Percentiles rank a stretch among this genome's conserved stretches.
Conservation (phyloP, 169 alveolate species). For the Plasmodium knowlesi region DNA sequence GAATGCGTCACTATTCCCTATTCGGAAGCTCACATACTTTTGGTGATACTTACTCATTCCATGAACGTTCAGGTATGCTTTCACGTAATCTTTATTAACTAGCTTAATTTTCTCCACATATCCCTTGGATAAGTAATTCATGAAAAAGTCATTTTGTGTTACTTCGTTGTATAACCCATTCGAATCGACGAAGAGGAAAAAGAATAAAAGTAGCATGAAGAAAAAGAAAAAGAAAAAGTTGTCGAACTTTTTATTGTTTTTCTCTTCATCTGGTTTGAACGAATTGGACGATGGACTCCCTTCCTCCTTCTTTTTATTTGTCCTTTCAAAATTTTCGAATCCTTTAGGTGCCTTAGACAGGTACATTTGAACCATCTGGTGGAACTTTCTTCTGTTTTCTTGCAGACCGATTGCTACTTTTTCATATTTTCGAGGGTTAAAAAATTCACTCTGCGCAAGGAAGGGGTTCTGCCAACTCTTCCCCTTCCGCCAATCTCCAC, state of each 20-base stretch:
- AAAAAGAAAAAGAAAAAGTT: slow-evolving; percentile 72
- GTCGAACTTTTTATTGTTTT: slow-evolving; percentile 46
- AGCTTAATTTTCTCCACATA: slow-evolving; percentile 86
- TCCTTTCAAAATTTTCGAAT: slow-evolving; percentile 76
- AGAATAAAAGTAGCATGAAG: slow-evolving; percentile 68
- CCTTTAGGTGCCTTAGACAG: slow-evolving; percentile 77
- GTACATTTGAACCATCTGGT: background rate
- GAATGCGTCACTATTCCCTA: slow-evolving; percentile 85
- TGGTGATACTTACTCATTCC: slow-evolving; percentile 71
- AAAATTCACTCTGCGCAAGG: background rate
- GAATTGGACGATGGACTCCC: slow-evolving; percentile 1
- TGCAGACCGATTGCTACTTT: background rate
- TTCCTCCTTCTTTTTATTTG: slow-evolving; percentile 8
- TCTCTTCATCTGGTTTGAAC: slow-evolving; percentile 24
- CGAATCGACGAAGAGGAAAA: slow-evolving; percentile 78
- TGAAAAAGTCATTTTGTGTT: slow-evolving; percentile 88
- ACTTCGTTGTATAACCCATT: slow-evolving; percentile 83
- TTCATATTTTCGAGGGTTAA: background rate
- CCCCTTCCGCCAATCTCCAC: background rate
- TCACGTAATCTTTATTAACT: slow-evolving; percentile 83
- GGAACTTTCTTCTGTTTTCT: background rate
- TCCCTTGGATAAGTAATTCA: slow-evolving; percentile 85
- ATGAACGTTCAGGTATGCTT: slow-evolving; percentile 75
- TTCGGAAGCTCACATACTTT: slow-evolving; percentile 79
- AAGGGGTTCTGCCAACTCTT: background rate